Evolutionary conservation across 148 eudicot species (phyloP).

Genomic region (Diospyros lotus): DNA sequence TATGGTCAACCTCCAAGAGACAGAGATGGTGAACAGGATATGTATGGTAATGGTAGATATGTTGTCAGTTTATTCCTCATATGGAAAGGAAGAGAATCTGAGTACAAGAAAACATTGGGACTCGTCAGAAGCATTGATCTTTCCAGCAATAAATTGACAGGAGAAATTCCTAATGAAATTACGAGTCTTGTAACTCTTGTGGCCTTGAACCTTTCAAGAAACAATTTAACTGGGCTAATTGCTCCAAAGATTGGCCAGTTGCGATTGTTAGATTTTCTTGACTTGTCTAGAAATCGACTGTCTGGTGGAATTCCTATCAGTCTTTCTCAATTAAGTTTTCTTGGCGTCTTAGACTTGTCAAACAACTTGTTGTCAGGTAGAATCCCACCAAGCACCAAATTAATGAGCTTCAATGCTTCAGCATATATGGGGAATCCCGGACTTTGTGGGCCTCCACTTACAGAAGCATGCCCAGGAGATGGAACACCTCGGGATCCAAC

Average conservation of each 20-base stretch:
- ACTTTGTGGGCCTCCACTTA: slow-evolving; percentile 29
- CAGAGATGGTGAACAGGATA: neutral
- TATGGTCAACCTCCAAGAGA: neutral
- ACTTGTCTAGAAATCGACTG: slow-evolving; percentile 22
- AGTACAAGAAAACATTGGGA: slow-evolving; percentile 1
- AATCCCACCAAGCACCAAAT: slow-evolving; percentile 26
- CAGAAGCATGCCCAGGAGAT: slow-evolving; percentile 13
- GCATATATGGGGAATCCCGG: slow-evolving; percentile 18
- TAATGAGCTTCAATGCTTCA: slow-evolving; percentile 20
- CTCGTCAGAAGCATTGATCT: slow-evolving; percentile 24
- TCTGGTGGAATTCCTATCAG: slow-evolving; percentile 22
- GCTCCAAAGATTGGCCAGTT: slow-evolving; percentile 16
- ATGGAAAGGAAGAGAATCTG: slow-evolving; percentile 12
- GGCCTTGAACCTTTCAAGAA: slow-evolving; percentile 27
- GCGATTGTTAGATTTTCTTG: slow-evolving; percentile 16
- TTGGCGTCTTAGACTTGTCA: slow-evolving; percentile 23
- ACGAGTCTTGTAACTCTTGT: slow-evolving; percentile 9
- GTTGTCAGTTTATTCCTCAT: slow-evolving; percentile 6
- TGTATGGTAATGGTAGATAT: neutral
- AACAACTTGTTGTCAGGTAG: slow-evolving; percentile 18
- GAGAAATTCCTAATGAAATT: slow-evolving; percentile 15
- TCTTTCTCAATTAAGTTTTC: slow-evolving; percentile 16
- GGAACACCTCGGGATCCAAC: neutral
- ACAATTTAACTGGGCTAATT: slow-evolving; percentile 17
- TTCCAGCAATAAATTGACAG: slow-evolving; percentile 19